Evolutionary conservation across 495 filamentous ascomycete species (phyloP), one percentile per base, ranked within the genome.

Genomic region (Trichoderma orchidacearum): DNA sequence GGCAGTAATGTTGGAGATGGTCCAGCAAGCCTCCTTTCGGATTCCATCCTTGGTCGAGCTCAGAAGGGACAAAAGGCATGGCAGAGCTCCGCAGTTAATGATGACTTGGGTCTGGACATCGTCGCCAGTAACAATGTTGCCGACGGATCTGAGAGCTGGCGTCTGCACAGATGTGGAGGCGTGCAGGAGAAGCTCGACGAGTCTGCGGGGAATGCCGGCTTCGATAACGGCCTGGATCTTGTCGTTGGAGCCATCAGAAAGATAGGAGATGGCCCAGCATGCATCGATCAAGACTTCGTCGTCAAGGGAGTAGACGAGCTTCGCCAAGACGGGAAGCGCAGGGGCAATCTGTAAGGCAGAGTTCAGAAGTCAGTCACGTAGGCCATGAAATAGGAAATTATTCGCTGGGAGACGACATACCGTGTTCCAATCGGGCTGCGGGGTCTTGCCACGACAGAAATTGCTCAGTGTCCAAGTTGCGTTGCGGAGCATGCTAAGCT

Each of bases 141-240:
- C 94, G 48, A 99, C 94, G 1, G 94, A 97, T 30, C 94, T 84
- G 30, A 99, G 86, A 31, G 94, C 94, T 29, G 94, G 94, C 2
- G 94, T 99, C 74, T 99, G 94, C 32, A 99, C 94, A 0, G 94
- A 97, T 56, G 93, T 97, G 8, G 94, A 97, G n/a, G 90, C 89
- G 67, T 99, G 94, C 85, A 95, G 96, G 53, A 99, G 83, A 45
- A 99, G 82, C 74, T 99, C 94, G 1, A 97, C 93, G 8, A 99
- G 83, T 52, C 94, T 89, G 60, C 94, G 91, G 59, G 94, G 94
- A 60, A 99, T 99, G 55, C 91, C 90, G 54, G 92, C 93, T 71
- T 97, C 94, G 66, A 99, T 97, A 38, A 99, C 94, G 48, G 94
- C 92, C 71, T 99, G 94, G 60, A 99, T 99, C 79, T 99, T 99